Evolutionary conservation across 2,329 filamentous ascomycete species (phyloP).

Genomic region (Diaporthe ampelina): DNA sequence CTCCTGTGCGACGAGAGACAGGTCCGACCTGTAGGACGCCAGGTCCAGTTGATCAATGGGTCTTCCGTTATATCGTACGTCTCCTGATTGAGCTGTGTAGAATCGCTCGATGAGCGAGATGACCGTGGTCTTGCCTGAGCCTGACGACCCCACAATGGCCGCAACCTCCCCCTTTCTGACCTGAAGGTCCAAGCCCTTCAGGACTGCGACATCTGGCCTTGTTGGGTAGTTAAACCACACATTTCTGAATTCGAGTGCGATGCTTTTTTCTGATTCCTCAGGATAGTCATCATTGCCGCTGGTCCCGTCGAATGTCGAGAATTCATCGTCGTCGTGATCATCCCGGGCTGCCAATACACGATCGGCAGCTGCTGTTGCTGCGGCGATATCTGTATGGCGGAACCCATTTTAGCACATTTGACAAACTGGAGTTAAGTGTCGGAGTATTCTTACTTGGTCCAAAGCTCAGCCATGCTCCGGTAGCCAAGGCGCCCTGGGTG

Average conservation of each 20-base stretch:
- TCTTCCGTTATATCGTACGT: constrained; percentile 68
- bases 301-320: not conserved
- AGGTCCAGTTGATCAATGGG: constrained; percentile 63
- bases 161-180: constrained; percentile 1
- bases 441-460: constrained; percentile 44
- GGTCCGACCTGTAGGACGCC: not conserved
- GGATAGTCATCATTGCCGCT: constrained; percentile 50
- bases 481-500: constrained; percentile 43
- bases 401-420: not conserved
- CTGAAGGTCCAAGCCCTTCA: constrained; percentile 29
- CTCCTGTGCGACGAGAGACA: constrained; percentile 12
- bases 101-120: constrained; percentile 33
- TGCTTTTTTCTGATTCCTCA: constrained; percentile 47
- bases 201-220: constrained; percentile 6
- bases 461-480: constrained; percentile 51
- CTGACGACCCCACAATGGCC: constrained; percentile 7
- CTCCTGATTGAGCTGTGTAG: constrained; percentile 58
- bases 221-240: constrained; percentile 39
- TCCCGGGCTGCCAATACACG: constrained; percentile 45
- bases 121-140: constrained; percentile 11
- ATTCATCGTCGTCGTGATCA: constrained; percentile 1
- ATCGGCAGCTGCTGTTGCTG: constrained; percentile 49
- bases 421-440: rapidly evolving
- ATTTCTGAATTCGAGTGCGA: constrained; percentile 30
- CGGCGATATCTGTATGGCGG: constrained; percentile 45